Evolutionary conservation across 768 basidiomycete species (phyloP).

Genomic region (Roridomyces roridus): DNA sequence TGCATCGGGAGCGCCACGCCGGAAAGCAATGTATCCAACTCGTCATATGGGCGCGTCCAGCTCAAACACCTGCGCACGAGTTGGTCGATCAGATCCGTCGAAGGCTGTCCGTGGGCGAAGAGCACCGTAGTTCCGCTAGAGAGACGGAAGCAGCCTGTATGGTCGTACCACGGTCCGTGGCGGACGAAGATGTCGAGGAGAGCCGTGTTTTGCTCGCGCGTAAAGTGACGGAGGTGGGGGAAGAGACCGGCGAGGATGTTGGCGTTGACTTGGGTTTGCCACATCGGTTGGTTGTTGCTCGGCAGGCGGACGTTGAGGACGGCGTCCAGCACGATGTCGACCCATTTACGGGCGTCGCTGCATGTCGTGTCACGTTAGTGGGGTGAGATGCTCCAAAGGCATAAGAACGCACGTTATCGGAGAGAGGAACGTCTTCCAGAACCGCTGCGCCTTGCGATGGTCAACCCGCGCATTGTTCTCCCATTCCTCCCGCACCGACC

Average conservation of each 20-base stretch:
- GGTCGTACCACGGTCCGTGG: neutral
- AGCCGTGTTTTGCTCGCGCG: slow-evolving; percentile 18
- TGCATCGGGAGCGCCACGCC: slow-evolving; percentile 17
- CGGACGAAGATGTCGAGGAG: slow-evolving; percentile 18
- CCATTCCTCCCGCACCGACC: slow-evolving; percentile 4
- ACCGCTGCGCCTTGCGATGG: slow-evolving; percentile 15
- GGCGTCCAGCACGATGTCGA: slow-evolving; percentile 19
- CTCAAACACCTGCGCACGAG: slow-evolving; percentile 17
- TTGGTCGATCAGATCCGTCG: slow-evolving; percentile 8
- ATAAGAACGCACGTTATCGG: neutral
- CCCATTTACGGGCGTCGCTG: slow-evolving; percentile 10
- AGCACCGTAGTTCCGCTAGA: slow-evolving; percentile 8
- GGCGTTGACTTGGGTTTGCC: slow-evolving; percentile 23
- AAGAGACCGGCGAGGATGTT: slow-evolving; percentile 21
- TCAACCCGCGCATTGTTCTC: slow-evolving; percentile 12
- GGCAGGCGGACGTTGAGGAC: no score
- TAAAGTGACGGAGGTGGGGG: slow-evolving; percentile 18
- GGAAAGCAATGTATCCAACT: slow-evolving; percentile 11
- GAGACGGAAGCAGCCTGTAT: slow-evolving; percentile 10
- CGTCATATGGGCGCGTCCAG: slow-evolving; percentile 17
- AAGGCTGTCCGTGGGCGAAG: slow-evolving; percentile 13
- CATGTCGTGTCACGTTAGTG: neutral
- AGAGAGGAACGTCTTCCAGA: slow-evolving; percentile 17
- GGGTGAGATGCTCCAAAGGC: neutral
- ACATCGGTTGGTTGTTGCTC: neutral